Conservation (phyloP, 2,329 filamentous ascomycete genomes). For the Cladosporium sp. region DNA sequence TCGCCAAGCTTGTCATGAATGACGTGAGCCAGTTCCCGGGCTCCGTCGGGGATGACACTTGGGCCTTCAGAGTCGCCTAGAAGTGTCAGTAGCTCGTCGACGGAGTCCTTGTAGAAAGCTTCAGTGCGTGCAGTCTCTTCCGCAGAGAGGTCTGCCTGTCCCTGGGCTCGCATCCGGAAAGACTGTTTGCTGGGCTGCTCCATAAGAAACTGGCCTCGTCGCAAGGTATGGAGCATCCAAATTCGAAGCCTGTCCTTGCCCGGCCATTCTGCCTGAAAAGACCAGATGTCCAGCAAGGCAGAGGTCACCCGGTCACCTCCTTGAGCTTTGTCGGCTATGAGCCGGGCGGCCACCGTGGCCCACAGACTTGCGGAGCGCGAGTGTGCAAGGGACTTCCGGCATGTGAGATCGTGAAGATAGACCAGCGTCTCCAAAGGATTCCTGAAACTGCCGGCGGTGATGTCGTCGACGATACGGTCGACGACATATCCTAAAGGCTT, state of each 20-base stretch:
- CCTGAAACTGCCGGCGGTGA: constrained; percentile 19
- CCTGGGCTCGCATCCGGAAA: constrained; percentile 60
- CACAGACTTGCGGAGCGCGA: constrained; percentile 79
- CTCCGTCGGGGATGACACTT: constrained; percentile 78
- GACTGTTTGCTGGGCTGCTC: constrained; percentile 75
- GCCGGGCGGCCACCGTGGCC: constrained; percentile 77
- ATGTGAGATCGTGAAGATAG: constrained; percentile 7
- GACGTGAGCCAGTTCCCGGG: constrained; percentile 76
- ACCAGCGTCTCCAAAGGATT: constrained; percentile 26
- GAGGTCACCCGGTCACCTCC: constrained; percentile 75
- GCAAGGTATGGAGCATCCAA: constrained; percentile 89
- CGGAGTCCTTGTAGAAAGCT: constrained; percentile 79
- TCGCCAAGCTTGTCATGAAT: constrained; percentile 64
- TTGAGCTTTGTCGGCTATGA: constrained; percentile 71
- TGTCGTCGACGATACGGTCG: constrained; percentile 23
- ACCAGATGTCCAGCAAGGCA: constrained; percentile 81
- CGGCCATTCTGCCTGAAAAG: constrained; percentile 80
- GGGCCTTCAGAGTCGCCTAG: constrained; percentile 72
- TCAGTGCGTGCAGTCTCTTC: constrained; percentile 78
- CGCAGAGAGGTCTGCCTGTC: constrained; percentile 61
- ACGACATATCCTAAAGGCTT: constrained; percentile 23
- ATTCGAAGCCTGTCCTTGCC: constrained; percentile 85
- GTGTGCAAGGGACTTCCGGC: constrained; percentile 30
- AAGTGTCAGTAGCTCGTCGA: constrained; percentile 75
- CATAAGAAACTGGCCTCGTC: constrained; percentile 84